These are phyloP conservation scores for Rhodotorula kratochvilovae DNA, from an alignment of 768 basidiomycete genomes.

Conservation along the genomic window DNA sequence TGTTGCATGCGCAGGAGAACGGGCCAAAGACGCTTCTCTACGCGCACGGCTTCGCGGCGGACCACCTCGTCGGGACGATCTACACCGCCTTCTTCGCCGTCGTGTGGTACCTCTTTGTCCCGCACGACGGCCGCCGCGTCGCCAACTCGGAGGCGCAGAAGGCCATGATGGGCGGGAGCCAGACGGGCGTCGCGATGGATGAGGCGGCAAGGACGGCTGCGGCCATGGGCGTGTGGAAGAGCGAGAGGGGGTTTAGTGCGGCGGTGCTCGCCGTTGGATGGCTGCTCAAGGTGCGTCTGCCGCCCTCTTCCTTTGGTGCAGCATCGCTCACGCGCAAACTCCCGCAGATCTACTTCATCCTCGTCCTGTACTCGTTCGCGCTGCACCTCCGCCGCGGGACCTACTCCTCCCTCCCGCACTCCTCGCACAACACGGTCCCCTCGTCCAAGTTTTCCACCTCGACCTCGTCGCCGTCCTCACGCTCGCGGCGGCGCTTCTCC, in stretches of 20 bases:
- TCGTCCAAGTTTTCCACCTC: slow-evolving; percentile 51
- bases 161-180: slow-evolving; percentile 64
- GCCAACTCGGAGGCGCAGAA: slow-evolving; percentile 83
- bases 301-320: background rate
- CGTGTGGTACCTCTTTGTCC: slow-evolving; percentile 82
- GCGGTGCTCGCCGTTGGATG: slow-evolving; percentile 75
- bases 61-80: slow-evolving; percentile 80
- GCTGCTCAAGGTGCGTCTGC: slow-evolving; percentile 78
- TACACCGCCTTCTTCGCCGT: slow-evolving; percentile 92
- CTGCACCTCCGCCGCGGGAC: slow-evolving; percentile 85
- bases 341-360: slow-evolving; percentile 78
- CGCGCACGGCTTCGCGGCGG: slow-evolving; percentile 84
- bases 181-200: slow-evolving; percentile 53
- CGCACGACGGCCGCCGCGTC: slow-evolving; percentile 79
- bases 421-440: slow-evolving; percentile 56
- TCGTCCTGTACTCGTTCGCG: slow-evolving; percentile 87
- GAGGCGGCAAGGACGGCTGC: slow-evolving; percentile 64
- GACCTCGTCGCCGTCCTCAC: slow-evolving; percentile 62
- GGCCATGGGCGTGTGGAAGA: slow-evolving; percentile 78
- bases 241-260: slow-evolving; percentile 78
- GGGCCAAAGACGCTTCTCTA: slow-evolving; percentile 77
- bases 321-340: background rate
- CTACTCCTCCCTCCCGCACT: slow-evolving; percentile 71
- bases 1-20: slow-evolving; percentile 63
- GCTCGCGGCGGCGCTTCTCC: slow-evolving; percentile 66